Evolutionary conservation across 345 rosid species (phyloP).

Genomic region (Acer campestre): DNA sequence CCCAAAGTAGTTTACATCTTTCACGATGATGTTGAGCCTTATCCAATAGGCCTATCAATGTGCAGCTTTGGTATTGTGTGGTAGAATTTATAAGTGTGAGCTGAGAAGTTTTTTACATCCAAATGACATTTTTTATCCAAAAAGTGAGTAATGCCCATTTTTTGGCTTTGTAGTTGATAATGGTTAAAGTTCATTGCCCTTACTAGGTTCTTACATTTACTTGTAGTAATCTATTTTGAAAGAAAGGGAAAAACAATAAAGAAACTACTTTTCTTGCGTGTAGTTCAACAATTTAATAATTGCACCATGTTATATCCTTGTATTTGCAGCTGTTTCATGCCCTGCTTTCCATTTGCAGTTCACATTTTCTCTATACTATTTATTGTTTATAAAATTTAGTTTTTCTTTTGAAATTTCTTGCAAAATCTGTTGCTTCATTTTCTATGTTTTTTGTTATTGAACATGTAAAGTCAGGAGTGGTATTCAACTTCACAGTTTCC

Average conservation of each 20-base stretch:
- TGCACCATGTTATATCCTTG: neutral
- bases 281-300: neutral
- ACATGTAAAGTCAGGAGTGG: neutral
- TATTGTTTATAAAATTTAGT: neutral
- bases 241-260: neutral
- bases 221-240: neutral
- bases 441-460: neutral
- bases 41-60: neutral
- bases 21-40: neutral
- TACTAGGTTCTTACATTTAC: neutral
- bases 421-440: neutral
- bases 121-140: neutral
- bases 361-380: neutral
- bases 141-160: neutral
- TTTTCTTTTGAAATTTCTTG: conserved; percentile 4
- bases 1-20: neutral
- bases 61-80: neutral
- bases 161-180: neutral
- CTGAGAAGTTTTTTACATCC: neutral
- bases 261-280: neutral
- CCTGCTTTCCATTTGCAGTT: neutral
- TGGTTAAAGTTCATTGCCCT: neutral
- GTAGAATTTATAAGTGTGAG: neutral
- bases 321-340: neutral
- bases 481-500: neutral